Evolutionary conservation across 208 protist genomes (phyloP).

Genomic region (Trypanosoma caninum): DNA sequence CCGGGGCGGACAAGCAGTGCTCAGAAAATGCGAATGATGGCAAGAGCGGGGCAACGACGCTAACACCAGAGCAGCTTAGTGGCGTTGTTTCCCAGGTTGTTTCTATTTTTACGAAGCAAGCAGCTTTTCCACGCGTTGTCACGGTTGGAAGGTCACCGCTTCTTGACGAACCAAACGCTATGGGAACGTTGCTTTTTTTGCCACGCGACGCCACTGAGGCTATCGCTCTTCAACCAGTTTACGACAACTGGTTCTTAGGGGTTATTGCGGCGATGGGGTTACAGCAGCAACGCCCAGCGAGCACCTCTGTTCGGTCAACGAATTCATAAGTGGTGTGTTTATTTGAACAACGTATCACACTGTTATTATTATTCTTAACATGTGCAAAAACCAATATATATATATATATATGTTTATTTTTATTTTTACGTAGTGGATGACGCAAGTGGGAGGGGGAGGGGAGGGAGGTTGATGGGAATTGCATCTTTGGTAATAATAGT

Average conservation of each 20-base stretch:
- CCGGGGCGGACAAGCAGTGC: too few relatives aligned
- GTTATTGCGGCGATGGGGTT: background rate
- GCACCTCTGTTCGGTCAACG: background rate
- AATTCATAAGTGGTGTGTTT: too few relatives aligned
- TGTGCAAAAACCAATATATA: background rate
- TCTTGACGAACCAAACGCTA: slow-evolving; percentile 10
- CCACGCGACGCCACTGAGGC: slow-evolving; percentile 17
- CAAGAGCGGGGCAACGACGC: background rate
- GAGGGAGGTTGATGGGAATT: too few relatives aligned
- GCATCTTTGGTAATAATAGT: too few relatives aligned
- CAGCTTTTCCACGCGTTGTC: background rate
- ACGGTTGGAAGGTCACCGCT: slow-evolving; percentile 11
- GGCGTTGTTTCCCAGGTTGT: slow-evolving; percentile 8
- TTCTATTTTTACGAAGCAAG: slow-evolving; percentile 7
- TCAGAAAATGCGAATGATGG: background rate
- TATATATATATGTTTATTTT: slow-evolving; percentile 11
- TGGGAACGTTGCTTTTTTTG: slow-evolving; percentile 26
- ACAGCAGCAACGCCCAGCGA: background rate
- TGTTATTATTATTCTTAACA: too few relatives aligned
- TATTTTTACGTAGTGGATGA: slow-evolving; percentile 1
- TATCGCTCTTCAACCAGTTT: slow-evolving; percentile 13
- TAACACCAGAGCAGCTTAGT: slow-evolving; percentile 11
- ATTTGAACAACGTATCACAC: too few relatives aligned
- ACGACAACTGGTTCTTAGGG: slow-evolving; percentile 7
- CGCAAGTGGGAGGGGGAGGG: too few relatives aligned